A percentile compares a stretch with the other conserved stretches of the same genome.
These are phyloP conservation scores for Leucoagaricus sp. DNA, from an alignment of 1,284 basidiomycete genomes.

Conservation along the genomic window DNA sequence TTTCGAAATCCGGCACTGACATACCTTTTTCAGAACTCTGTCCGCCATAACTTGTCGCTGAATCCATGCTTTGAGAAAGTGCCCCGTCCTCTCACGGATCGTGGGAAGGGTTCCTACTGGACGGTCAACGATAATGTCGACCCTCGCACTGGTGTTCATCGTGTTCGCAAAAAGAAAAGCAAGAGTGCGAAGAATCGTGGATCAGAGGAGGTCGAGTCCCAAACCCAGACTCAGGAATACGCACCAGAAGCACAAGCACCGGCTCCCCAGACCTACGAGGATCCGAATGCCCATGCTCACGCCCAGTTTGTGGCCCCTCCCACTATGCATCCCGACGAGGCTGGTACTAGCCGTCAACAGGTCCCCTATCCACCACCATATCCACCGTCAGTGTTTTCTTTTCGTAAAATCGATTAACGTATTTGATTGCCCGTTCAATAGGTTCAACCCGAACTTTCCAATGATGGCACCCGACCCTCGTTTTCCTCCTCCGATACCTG, in stretches of 20 bases:
- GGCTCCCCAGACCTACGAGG: constrained; percentile 41
- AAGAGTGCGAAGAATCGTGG: constrained; percentile 49
- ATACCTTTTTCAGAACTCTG: constrained; percentile 72
- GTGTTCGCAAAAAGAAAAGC: constrained; percentile 79
- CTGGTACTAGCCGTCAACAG: constrained; percentile 53
- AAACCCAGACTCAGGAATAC: constrained; percentile 51
- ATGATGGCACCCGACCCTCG: constrained; percentile 60
- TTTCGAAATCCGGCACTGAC: constrained; percentile 27
- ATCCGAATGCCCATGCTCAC: constrained; percentile 38
- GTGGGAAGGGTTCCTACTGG: constrained; percentile 87
- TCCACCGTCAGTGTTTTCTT: constrained; percentile 43
- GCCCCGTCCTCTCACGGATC: constrained; percentile 83
- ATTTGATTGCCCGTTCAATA: constrained; percentile 28
- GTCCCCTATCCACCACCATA: constrained; percentile 58
- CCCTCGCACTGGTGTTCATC: constrained; percentile 81
- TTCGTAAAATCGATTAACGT: background rate
- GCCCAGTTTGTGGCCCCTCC: constrained; percentile 53
- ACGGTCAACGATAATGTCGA: constrained; percentile 86
- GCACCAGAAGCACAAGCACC: constrained; percentile 37
- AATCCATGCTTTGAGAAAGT: constrained; percentile 95
- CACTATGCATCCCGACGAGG: constrained; percentile 56
- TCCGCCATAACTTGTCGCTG: constrained; percentile 90
- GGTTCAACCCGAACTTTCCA: constrained; percentile 68
- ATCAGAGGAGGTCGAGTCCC: constrained; percentile 50
- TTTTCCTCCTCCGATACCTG: constrained; percentile 54